Base-by-base conservation (phyloP, 164 flowering plant species). In the Aristolochia contorta region DNA sequence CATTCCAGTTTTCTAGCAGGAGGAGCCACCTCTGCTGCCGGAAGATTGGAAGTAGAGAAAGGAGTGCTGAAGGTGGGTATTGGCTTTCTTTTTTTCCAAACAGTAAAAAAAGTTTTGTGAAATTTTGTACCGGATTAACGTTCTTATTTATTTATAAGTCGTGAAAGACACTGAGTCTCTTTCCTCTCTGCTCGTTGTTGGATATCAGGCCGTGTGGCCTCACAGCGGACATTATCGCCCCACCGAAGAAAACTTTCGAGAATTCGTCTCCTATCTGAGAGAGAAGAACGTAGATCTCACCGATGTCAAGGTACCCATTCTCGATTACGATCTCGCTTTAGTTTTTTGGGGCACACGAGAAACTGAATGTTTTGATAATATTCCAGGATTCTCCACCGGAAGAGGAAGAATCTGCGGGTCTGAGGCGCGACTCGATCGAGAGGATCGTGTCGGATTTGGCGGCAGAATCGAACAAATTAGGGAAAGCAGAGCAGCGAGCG, bases 1-100 rank as follows among this genome's bases (percentile, higher is more conserved):
- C 97, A 93, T 72, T 93, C 98, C 33, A 90, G 98, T 61, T 93
- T 93, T 66, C 71, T 93, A 80, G 94, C 98, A n/a, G 98, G 98
- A 45, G 98, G 98, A 52, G 98, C 97, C 33, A 90, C 97, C 53
- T 74, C 85, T 16, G 83, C 98, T 7, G 98, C 98, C 23, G 97
- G 98, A 41, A 80, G 98, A 75, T 63, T 93, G 56, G 87, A 78
- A 14, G 81, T 81, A 0, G 79, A 83, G 56, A 61, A 83, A 33
- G 98, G 98, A 16, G 50, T 78, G 69, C 65, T 93, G 1, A 79
- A 86, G 97, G 98, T 92, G 37, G 18, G 53, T 19, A 15, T 47
- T 21, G 8, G 30, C 2, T 27, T 2, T 27, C 30, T 27, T 2
- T 27, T 5, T 27, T 27, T 27, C 30, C 30, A 27, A 27, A 27